Evolutionary conservation across 768 basidiomycete genomes (phyloP).

Genomic region (Ramaria rubella): DNA sequence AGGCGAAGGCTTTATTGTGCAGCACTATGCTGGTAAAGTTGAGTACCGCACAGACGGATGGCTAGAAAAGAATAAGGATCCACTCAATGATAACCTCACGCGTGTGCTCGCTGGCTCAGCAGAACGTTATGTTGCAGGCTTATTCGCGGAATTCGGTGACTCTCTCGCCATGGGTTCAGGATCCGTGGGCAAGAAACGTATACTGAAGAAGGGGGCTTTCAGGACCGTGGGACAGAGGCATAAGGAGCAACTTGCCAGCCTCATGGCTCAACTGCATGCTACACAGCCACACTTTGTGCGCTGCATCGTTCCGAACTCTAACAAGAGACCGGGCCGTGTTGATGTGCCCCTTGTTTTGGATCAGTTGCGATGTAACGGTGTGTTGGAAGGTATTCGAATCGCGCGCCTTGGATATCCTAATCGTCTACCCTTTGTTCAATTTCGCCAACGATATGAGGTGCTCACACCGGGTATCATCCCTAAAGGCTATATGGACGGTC

Average conservation of each 20-base stretch:
- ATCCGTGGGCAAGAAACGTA: conserved; percentile 55
- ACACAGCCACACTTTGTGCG: conserved; percentile 98
- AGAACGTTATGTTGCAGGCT: conserved; percentile 70
- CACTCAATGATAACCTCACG: conserved; percentile 91
- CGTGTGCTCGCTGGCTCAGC: conserved; percentile 78
- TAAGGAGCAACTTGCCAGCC: conserved; percentile 86
- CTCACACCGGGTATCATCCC: conserved; percentile 91
- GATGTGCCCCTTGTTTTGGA: conserved; percentile 94
- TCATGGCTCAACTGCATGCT: conserved; percentile 85
- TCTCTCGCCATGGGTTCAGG: conserved; percentile 33
- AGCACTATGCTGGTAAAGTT: conserved; percentile 92
- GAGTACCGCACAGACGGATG: conserved; percentile 95
- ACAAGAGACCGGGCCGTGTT: conserved; percentile 86
- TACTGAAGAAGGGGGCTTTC: conserved; percentile 92
- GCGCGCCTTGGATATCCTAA: conserved; percentile 97
- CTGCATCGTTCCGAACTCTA: conserved; percentile 91
- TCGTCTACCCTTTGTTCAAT: conserved; percentile 92
- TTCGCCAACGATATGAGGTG: conserved; percentile 94
- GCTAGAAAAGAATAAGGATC: conserved; percentile 99
- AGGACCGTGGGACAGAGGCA: conserved; percentile 93
- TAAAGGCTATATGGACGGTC: conserved; percentile 94
- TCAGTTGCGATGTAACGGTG: conserved; percentile 97
- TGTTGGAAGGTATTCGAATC: conserved; percentile 96
- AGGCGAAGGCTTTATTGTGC: conserved; percentile 69
- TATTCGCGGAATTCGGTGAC: conserved; percentile 81